Conservation (phyloP, 2,329 filamentous ascomycete genomes). For the Sarocladium brachiariae region DNA sequence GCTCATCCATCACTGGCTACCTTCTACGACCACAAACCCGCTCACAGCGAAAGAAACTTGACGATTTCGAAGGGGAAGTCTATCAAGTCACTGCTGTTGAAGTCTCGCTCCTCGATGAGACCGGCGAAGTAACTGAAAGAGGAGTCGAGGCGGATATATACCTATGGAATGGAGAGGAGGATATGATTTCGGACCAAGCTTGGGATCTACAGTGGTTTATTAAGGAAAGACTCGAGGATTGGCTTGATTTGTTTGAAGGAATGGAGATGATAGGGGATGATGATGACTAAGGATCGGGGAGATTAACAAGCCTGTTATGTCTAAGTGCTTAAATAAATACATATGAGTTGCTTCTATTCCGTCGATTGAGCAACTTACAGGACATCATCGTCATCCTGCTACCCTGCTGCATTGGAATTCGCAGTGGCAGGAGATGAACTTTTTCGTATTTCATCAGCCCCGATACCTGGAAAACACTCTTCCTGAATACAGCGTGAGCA, state of each 20-base stretch:
- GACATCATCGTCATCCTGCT: too few species aligned
- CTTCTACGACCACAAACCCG: slow-evolving; percentile 17
- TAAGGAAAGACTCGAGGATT: slow-evolving; percentile 20
- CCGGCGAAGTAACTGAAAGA: slow-evolving; percentile 1
- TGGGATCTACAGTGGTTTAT: slow-evolving; percentile 22
- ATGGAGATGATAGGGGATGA: slow-evolving; percentile 15
- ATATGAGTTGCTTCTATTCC: too few species aligned
- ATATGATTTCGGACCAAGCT: slow-evolving; percentile 13
- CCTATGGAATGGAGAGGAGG: slow-evolving; percentile 19
- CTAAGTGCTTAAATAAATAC: too few species aligned
- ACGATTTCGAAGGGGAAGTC: slow-evolving; percentile 25
- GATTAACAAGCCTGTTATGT: too few species aligned
- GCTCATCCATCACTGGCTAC: slow-evolving; percentile 19
- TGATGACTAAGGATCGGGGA: not conserved
- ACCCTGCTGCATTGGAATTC: too few species aligned
- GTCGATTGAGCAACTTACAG: too few species aligned
- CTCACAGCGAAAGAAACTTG: slow-evolving; percentile 24
- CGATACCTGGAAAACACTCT: too few species aligned
- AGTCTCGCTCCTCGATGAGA: slow-evolving; percentile 9
- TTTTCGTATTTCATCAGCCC: too few species aligned
- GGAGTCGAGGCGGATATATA: slow-evolving; percentile 23
- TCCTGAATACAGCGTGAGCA: too few species aligned
- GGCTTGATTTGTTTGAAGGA: slow-evolving; percentile 19
- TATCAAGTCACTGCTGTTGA: slow-evolving; percentile 15
- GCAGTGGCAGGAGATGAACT: too few species aligned